Evolutionary conservation across 2,329 filamentous ascomycete genomes (phyloP).

Genomic region (Chaetomium sp.): DNA sequence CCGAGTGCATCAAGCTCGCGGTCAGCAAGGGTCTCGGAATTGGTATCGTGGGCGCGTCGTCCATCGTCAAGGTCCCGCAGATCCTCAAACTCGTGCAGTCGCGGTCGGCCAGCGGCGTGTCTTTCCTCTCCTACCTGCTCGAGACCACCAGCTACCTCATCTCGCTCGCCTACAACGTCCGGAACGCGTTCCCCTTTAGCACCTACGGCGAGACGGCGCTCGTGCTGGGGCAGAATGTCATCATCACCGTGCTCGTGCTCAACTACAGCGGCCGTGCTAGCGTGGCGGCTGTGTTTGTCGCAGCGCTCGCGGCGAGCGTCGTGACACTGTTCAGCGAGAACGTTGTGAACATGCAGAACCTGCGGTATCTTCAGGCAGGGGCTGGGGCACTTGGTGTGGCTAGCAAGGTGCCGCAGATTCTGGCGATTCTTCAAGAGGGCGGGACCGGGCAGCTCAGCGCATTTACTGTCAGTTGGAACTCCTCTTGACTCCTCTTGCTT

Average conservation of each 20-base stretch:
- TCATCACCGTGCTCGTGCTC: slow-evolving; percentile 80
- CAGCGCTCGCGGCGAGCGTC: slow-evolving; percentile 61
- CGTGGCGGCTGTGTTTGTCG: slow-evolving; percentile 71
- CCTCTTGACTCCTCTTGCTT: not conserved
- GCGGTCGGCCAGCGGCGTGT: slow-evolving; percentile 74
- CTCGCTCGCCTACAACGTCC: slow-evolving; percentile 83
- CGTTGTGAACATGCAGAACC: slow-evolving; percentile 57
- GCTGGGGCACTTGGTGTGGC: slow-evolving; percentile 78
- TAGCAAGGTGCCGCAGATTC: slow-evolving; percentile 91
- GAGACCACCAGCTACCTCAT: slow-evolving; percentile 87
- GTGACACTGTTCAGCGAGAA: slow-evolving; percentile 63
- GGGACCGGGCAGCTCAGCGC: slow-evolving; percentile 93
- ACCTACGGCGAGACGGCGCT: slow-evolving; percentile 93
- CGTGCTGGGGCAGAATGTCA: slow-evolving; percentile 86
- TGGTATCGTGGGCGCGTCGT: slow-evolving; percentile 83
- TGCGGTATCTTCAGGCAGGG: slow-evolving; percentile 75
- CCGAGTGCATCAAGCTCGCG: slow-evolving; percentile 78
- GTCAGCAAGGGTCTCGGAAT: slow-evolving; percentile 90
- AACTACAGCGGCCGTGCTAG: slow-evolving; percentile 66
- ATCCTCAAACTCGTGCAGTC: slow-evolving; percentile 85
- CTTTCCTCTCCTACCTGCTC: slow-evolving; percentile 85
- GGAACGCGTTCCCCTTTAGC: slow-evolving; percentile 89
- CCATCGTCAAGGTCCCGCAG: slow-evolving; percentile 94
- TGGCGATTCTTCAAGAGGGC: slow-evolving; percentile 75
- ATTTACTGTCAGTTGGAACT: slow-evolving; percentile 70